Percentiles rank a stretch among this genome's conserved stretches.
Evolutionary conservation across 352 stramenopile genomes (phyloP).

Genomic region (Phytopythium vexans): DNA sequence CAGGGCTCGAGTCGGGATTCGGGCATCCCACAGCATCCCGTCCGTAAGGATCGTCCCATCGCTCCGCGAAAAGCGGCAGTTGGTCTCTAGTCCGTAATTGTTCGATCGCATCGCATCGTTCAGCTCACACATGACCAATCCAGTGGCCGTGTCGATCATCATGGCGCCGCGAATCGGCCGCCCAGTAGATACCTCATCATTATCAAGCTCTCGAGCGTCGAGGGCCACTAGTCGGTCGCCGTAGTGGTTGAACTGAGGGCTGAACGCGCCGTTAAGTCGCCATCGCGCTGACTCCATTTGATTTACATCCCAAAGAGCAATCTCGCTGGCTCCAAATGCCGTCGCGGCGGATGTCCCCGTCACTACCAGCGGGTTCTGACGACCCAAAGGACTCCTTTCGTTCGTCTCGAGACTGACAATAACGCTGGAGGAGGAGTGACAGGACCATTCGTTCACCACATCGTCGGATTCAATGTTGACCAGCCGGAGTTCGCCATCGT

Average conservation of each 20-base stretch:
- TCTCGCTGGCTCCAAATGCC: constrained; percentile 46
- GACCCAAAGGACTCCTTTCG: constrained; percentile 46
- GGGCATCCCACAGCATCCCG: constrained; percentile 79
- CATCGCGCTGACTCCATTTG: constrained; percentile 58
- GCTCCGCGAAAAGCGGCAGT: constrained; percentile 71
- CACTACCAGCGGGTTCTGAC: constrained; percentile 49
- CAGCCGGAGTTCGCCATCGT: constrained; percentile 59
- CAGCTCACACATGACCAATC: constrained; percentile 54
- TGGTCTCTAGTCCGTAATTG: constrained; percentile 73
- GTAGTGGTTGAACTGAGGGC: constrained; percentile 75
- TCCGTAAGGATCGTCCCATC: constrained; percentile 76
- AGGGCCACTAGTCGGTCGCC: constrained; percentile 71
- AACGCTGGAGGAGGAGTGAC: constrained; percentile 63
- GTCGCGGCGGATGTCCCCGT: constrained; percentile 51
- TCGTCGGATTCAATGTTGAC: constrained; percentile 62
- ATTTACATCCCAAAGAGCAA: constrained; percentile 75
- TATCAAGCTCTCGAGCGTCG: constrained; percentile 37
- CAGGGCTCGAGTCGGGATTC: constrained; percentile 61
- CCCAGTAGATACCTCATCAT: constrained; percentile 20
- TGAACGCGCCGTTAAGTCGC: constrained; percentile 54
- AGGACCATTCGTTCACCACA: constrained; percentile 73
- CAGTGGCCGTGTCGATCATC: constrained; percentile 69
- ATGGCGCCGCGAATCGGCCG: constrained; percentile 44
- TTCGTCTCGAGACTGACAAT: constrained; percentile 76
- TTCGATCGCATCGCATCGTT: constrained; percentile 65